phyloP scores from a whole-genome alignment of 768 basidiomycete species.

The Coprinopsis cinerea region DNA sequence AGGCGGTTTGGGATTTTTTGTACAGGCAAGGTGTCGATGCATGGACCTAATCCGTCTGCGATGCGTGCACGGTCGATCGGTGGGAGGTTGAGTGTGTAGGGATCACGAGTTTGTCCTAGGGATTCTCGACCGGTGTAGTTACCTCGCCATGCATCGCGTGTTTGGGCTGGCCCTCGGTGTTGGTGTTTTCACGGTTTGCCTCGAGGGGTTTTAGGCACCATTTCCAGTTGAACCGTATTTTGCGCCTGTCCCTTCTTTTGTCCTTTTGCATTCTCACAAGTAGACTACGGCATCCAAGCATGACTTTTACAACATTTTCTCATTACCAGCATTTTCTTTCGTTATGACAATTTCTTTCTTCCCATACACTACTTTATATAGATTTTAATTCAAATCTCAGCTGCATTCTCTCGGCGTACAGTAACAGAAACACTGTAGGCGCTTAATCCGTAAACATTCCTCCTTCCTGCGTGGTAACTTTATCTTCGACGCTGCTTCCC shows the following conservation, averaged over 20 bases:
- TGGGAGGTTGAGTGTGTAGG: background rate
- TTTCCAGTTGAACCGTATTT: too few relatives aligned
- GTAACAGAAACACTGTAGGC: background rate
- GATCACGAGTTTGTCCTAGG: too few relatives aligned
- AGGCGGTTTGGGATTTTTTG: slow-evolving; percentile 36
- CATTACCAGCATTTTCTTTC: background rate
- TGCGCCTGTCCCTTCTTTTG: too few relatives aligned
- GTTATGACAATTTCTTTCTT: background rate
- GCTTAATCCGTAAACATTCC: slow-evolving; percentile 30
- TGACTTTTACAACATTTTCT: background rate
- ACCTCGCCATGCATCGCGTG: background rate
- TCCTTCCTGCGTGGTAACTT: slow-evolving; percentile 18
- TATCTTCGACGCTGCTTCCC: too few relatives aligned
- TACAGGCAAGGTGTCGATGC: slow-evolving; percentile 31
- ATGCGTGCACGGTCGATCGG: background rate
- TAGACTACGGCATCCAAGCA: background rate
- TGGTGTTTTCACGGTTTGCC: too few relatives aligned
- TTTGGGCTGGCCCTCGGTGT: too few relatives aligned
- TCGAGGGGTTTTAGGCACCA: too few relatives aligned
- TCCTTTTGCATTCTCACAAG: background rate
- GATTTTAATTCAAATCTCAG: background rate
- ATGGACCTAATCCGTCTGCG: slow-evolving; percentile 12
- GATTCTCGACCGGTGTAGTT: background rate
- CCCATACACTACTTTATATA: background rate
- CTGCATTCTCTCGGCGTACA: background rate